phyloP scores from a whole-genome alignment of 2,329 filamentous ascomycete genomes.

The Beauveria pseudobassiana region DNA sequence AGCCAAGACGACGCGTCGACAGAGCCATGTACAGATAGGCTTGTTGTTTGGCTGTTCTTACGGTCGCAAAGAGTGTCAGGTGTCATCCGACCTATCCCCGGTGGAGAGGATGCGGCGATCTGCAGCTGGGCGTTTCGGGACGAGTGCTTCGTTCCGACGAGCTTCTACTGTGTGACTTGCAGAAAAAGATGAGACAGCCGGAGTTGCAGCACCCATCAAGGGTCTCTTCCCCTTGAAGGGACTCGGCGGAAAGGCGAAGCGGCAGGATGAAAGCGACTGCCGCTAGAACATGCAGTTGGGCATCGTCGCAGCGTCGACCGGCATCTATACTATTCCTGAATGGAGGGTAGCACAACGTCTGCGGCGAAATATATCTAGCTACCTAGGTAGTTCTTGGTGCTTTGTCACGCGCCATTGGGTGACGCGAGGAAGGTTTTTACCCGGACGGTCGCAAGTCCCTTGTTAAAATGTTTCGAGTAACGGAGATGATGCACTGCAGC shows the following conservation, averaged over 20 bases:
- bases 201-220: background rate
- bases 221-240: background rate
- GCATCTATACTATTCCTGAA: background rate
- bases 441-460: background rate
- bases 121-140: slow-evolving; percentile 3
- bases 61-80: background rate
- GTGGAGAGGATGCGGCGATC: background rate
- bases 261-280: too few relatives aligned
- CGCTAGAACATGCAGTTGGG: background rate
- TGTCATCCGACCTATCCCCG: background rate
- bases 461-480: background rate
- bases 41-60: background rate
- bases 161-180: background rate
- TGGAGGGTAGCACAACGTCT: background rate
- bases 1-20: background rate
- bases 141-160: background rate
- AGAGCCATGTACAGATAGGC: background rate
- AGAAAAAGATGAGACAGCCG: background rate
- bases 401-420: background rate
- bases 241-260: background rate
- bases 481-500: background rate
- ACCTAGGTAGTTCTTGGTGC: background rate
- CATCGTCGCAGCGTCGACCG: background rate
- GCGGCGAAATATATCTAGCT: background rate
- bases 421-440: background rate